Evolutionary conservation across 331 rosid genomes (phyloP).

Genomic region (Telfairia occidentalis): DNA sequence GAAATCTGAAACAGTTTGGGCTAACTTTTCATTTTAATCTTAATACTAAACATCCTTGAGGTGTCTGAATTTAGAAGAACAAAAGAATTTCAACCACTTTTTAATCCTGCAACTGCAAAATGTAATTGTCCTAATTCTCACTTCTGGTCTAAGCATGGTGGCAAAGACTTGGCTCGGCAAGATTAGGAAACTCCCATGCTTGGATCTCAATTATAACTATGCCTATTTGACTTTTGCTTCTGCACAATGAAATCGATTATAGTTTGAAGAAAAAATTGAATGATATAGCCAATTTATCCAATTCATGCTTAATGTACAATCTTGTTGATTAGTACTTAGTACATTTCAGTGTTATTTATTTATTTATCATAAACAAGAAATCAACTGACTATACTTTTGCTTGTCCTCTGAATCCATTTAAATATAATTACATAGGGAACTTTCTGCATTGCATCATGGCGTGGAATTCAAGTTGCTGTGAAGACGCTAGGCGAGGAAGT

Average conservation of each 20-base stretch:
- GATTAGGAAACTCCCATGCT: neutral
- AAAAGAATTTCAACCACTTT: neutral
- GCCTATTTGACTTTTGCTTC: neutral
- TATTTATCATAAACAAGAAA: neutral
- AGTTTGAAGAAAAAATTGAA: neutral
- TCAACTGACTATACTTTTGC: neutral
- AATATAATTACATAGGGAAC: conserved; percentile 50
- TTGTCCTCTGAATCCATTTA: neutral
- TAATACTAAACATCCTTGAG: neutral
- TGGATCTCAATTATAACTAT: neutral
- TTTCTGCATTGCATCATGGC: conserved; percentile 68
- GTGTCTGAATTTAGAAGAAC: neutral
- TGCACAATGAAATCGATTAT: neutral
- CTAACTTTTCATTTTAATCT: neutral
- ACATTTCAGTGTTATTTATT: neutral
- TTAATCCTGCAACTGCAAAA: neutral
- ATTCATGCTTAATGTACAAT: neutral
- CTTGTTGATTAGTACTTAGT: neutral
- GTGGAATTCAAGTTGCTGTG: conserved; percentile 82
- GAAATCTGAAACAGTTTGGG: neutral
- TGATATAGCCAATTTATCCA: neutral
- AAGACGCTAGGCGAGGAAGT: conserved; percentile 70
- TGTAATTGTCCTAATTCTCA: neutral
- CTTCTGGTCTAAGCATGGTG: neutral
- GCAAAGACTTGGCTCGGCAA: neutral